phyloP scores from a whole-genome alignment of 257 asterid species.

The Scutellaria minor region DNA sequence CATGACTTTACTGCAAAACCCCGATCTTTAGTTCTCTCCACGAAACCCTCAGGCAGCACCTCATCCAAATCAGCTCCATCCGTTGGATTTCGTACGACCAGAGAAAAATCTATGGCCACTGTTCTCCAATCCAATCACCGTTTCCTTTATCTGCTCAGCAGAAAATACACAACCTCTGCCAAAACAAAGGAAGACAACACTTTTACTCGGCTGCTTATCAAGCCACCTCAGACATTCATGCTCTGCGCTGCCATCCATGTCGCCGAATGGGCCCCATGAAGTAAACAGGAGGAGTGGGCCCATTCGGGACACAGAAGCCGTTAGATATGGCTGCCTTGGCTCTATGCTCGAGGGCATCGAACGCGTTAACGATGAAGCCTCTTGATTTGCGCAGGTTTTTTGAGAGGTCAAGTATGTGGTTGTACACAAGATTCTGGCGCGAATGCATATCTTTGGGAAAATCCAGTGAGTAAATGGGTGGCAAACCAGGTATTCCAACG shows the following conservation, averaged over 20 bases:
- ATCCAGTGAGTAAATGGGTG: background rate
- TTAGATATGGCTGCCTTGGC: background rate
- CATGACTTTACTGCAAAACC: constrained; percentile 54
- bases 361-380: background rate
- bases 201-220: constrained; percentile 7
- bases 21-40: constrained; percentile 45
- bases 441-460: background rate
- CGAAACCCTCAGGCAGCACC: constrained; percentile 55
- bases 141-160: constrained; percentile 6
- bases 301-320: background rate
- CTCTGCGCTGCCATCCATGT: background rate
- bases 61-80: background rate
- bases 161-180: constrained; percentile 8
- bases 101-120: constrained; percentile 14
- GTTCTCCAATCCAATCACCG: background rate
- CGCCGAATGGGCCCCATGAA: background rate
- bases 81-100: constrained; percentile 26
- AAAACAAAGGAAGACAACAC: constrained; percentile 22
- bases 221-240: constrained; percentile 25
- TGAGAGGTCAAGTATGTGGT: background rate
- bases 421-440: background rate
- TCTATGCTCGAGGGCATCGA: background rate
- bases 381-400: background rate
- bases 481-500: background rate
- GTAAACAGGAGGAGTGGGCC: background rate